phyloP scores from a whole-genome alignment of 768 basidiomycete species.

The Phanerochaete carnosa region DNA sequence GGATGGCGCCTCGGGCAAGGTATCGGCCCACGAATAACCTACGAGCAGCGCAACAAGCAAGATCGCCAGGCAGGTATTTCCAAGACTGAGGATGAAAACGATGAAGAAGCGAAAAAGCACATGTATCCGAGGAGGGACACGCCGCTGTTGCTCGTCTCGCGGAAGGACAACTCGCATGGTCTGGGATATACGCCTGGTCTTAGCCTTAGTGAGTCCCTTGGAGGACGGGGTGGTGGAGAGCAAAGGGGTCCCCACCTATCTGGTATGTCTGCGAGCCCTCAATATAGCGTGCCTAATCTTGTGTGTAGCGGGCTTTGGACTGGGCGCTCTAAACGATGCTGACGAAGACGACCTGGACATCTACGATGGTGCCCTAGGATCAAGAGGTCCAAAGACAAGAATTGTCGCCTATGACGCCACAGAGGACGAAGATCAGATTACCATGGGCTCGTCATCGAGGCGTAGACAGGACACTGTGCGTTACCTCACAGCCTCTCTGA shows the following conservation, averaged over 20 bases:
- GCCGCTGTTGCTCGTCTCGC: constrained; percentile 51
- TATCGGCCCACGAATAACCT: constrained; percentile 84
- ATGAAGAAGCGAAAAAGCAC: constrained; percentile 84
- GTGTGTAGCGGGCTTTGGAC: constrained; percentile 72
- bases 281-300: not conserved
- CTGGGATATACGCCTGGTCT: constrained; percentile 74
- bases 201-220: constrained; percentile 58
- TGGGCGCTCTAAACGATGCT: constrained; percentile 88
- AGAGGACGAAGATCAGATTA: constrained; percentile 59
- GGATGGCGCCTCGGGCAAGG: constrained; percentile 95
- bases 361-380: constrained; percentile 50
- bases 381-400: constrained; percentile 36
- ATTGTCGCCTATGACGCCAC: constrained; percentile 61
- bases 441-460: constrained; percentile 31
- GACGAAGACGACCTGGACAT: constrained; percentile 91
- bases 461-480: constrained; percentile 1
- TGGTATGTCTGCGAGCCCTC: constrained; percentile 35
- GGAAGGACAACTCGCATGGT: constrained; percentile 79
- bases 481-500: not conserved
- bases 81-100: constrained; percentile 40
- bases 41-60: constrained; percentile 70
- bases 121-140: constrained; percentile 83
- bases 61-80: constrained; percentile 43
- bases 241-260: constrained; percentile 52
- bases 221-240: constrained; percentile 23